These are phyloP conservation scores for Zygoascus sp. DNA, from an alignment of 1,139 yeast genomes.

Conservation along the genomic window DNA sequence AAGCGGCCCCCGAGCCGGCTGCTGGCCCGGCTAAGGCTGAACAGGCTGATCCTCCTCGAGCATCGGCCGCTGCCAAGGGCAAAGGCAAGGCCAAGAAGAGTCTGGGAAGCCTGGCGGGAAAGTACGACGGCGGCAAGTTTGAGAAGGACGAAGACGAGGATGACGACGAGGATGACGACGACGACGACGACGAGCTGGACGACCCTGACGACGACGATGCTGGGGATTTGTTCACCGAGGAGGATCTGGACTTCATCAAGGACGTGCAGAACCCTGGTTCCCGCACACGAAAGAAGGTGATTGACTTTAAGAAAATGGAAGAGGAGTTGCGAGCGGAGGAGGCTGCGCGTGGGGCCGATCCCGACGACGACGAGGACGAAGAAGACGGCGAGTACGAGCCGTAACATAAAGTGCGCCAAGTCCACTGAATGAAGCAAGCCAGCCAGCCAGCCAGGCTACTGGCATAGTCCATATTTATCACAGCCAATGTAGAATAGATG, in stretches of 20 bases:
- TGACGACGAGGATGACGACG: slow-evolving; percentile 29
- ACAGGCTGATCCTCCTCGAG: neutral
- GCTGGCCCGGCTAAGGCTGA: slow-evolving; percentile 11
- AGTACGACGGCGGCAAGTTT: slow-evolving; percentile 34
- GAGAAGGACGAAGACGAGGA: slow-evolving; percentile 32
- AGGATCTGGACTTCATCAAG: slow-evolving; percentile 26
- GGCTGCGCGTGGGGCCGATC: slow-evolving; percentile 39
- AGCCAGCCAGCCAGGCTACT: too few relatives aligned
- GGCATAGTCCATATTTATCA: neutral
- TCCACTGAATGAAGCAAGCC: too few relatives aligned
- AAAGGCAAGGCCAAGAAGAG: slow-evolving; percentile 25
- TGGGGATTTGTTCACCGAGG: slow-evolving; percentile 29
- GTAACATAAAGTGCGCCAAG: too few relatives aligned
- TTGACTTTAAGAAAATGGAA: slow-evolving; percentile 84
- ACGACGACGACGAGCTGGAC: slow-evolving; percentile 26
- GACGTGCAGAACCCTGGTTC: slow-evolving; percentile 78
- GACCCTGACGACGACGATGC: slow-evolving; percentile 25
- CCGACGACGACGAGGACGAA: slow-evolving; percentile 32
- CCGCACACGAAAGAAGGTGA: slow-evolving; percentile 85
- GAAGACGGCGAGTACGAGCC: slow-evolving; percentile 26
- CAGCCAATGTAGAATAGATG: neutral
- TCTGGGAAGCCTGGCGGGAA: slow-evolving; percentile 27
- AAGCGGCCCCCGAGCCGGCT: neutral
- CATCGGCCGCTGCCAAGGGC: slow-evolving; percentile 16
- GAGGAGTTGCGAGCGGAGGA: slow-evolving; percentile 49